Conservation (phyloP, 768 basidiomycete genomes). For the Tylopilus rubrobrunneus region DNA sequence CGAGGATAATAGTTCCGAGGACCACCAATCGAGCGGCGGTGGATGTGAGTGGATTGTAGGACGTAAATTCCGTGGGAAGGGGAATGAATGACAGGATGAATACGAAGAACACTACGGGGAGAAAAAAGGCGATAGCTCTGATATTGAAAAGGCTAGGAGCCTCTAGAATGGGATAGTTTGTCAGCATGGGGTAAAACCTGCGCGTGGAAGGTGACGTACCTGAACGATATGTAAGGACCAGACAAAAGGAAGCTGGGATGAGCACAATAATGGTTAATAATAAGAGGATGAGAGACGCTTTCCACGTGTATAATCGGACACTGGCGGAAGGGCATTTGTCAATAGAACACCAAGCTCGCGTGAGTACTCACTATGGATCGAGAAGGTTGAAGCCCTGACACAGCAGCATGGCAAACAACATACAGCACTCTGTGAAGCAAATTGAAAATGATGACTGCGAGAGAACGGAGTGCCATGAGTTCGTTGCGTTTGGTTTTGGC, state of each 20-base stretch:
- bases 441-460: constrained; percentile 61
- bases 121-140: constrained; percentile 25
- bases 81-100: constrained; percentile 64
- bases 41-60: constrained; percentile 42
- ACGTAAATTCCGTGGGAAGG: constrained; percentile 48
- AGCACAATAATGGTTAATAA: constrained; percentile 60
- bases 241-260: constrained; percentile 59
- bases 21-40: constrained; percentile 64
- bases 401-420: constrained; percentile 68
- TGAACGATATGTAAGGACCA: constrained; percentile 49
- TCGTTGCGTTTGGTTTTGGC: constrained; percentile 17
- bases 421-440: constrained; percentile 72
- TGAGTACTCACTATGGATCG: constrained; percentile 45
- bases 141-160: constrained; percentile 24
- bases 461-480: constrained; percentile 49
- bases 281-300: constrained; percentile 57
- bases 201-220: constrained; percentile 12
- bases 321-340: constrained; percentile 31
- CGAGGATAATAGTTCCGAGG: constrained; percentile 75
- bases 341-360: not conserved
- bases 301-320: constrained; percentile 64
- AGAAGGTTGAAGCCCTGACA: constrained; percentile 62
- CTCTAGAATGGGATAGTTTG: constrained; percentile 12
- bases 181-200: not conserved
- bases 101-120: constrained; percentile 54